A percentile compares a stretch with the other conserved stretches of the same genome.
Evolutionary conservation across 2,329 filamentous ascomycete genomes (phyloP).

Genomic region (Phaeosphaeria sp.): DNA sequence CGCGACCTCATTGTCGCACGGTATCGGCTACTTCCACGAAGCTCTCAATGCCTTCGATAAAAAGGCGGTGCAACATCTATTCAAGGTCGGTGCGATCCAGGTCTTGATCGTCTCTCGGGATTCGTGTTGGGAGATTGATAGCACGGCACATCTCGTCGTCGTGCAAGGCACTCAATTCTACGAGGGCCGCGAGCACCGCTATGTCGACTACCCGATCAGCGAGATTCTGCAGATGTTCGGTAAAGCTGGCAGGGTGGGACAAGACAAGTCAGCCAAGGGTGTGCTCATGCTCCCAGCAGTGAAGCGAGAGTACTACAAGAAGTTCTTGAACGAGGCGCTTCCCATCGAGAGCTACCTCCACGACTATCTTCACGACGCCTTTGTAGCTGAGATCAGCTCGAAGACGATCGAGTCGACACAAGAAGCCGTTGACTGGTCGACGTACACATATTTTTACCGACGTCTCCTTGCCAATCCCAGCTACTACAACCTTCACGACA

Average conservation of each 20-base stretch:
- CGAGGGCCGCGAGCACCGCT: slow-evolving; percentile 94
- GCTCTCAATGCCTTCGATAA: slow-evolving; percentile 88
- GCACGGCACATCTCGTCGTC: slow-evolving; percentile 86
- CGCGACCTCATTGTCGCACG: slow-evolving; percentile 88
- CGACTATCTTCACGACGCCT: slow-evolving; percentile 90
- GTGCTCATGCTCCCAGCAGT: slow-evolving; percentile 96
- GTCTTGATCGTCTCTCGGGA: slow-evolving; percentile 83
- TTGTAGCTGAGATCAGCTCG: slow-evolving; percentile 95
- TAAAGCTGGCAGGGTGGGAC: slow-evolving; percentile 79
- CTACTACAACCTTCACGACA: slow-evolving; percentile 89
- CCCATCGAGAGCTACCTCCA: slow-evolving; percentile 95
- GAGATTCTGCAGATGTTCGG: slow-evolving; percentile 99
- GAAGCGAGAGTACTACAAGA: slow-evolving; percentile 98
- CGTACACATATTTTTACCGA: slow-evolving; percentile 98
- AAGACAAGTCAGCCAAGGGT: slow-evolving; percentile 82
- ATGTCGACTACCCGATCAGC: slow-evolving; percentile 93
- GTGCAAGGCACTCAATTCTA: slow-evolving; percentile 99
- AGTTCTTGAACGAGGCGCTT: slow-evolving; percentile 94
- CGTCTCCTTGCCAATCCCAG: slow-evolving; percentile 93
- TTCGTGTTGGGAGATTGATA: slow-evolving; percentile 94
- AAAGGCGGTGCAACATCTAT: slow-evolving; percentile 91
- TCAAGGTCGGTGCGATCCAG: slow-evolving; percentile 86
- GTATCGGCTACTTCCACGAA: slow-evolving; percentile 97
- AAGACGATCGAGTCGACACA: slow-evolving; percentile 95
- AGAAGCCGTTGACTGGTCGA: slow-evolving; percentile 97